Evolutionary conservation across 768 basidiomycete species (phyloP).

Genomic region (Kwoniella sp.): DNA sequence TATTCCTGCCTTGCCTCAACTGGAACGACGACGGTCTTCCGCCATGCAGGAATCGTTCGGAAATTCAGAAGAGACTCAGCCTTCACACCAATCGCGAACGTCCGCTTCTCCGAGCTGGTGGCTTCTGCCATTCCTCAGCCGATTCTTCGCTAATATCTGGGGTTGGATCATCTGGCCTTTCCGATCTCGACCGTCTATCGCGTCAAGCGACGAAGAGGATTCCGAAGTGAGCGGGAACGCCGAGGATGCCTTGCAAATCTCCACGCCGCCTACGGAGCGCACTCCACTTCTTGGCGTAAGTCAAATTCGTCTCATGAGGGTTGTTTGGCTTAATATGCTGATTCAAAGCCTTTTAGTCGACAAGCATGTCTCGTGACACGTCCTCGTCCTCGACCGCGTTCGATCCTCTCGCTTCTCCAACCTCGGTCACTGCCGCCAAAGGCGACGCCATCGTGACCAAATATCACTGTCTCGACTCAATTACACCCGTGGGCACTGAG

Average conservation of each 20-base stretch:
- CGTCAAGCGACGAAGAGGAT: not conserved
- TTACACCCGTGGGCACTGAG: constrained; percentile 1
- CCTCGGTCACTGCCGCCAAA: constrained; percentile 1
- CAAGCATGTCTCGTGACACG: constrained; percentile 20
- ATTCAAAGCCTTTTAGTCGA: not conserved
- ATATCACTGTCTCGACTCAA: not conserved
- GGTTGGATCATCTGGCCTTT: constrained; percentile 15
- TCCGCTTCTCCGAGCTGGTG: constrained; percentile 11
- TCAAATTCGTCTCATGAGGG: no score
- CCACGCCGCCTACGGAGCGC: constrained; percentile 10
- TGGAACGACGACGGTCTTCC: not conserved
- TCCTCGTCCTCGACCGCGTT: constrained; percentile 30
- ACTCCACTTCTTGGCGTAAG: constrained; percentile 29
- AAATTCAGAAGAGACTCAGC: constrained; percentile 2
- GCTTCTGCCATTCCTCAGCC: constrained; percentile 22
- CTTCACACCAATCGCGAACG: not conserved
- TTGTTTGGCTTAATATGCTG: no score
- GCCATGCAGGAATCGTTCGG: not conserved
- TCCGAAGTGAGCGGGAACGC: not conserved
- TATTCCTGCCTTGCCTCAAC: not conserved
- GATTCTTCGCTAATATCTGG: constrained; percentile 29
- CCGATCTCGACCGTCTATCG: constrained; percentile 1
- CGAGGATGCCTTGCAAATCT: constrained; percentile 3
- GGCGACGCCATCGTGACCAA: not conserved
- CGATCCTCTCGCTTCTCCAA: constrained; percentile 13